phyloP scores from a whole-genome alignment of 2,329 filamentous ascomycete genomes.

The Aspergillus arachidicola region DNA sequence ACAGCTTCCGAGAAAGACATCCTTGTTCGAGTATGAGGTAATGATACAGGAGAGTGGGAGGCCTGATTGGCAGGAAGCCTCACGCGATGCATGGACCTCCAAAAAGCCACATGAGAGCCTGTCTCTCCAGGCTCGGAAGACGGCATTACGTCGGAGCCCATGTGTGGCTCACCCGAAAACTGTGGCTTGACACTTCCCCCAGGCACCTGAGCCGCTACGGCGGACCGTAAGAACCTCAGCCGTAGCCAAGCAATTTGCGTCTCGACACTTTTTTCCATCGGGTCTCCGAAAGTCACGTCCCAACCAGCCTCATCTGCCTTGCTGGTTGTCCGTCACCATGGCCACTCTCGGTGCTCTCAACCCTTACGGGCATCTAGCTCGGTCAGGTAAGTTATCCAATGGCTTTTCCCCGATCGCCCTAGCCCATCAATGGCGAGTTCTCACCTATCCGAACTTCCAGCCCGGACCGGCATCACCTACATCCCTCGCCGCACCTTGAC shows the following conservation, averaged over 20 bases:
- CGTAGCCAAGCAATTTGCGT: constrained; percentile 24
- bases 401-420: neutral
- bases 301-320: constrained; percentile 12
- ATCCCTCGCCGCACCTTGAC: constrained; percentile 41
- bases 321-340: constrained; percentile 28
- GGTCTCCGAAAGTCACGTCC: constrained; percentile 11
- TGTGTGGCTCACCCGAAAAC: neutral
- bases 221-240: constrained; percentile 17
- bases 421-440: neutral
- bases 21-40: constrained; percentile 4
- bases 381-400: constrained; percentile 34
- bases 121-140: neutral
- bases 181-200: constrained; percentile 6
- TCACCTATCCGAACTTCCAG: constrained; percentile 17
- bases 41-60: neutral
- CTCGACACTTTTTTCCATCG: constrained; percentile 34
- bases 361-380: constrained; percentile 41
- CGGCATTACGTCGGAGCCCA: neutral
- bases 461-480: constrained; percentile 35
- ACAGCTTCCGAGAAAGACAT: neutral
- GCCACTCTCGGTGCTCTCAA: constrained; percentile 42
- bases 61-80: neutral
- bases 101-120: constrained; percentile 5
- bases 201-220: constrained; percentile 17
- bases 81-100: neutral